phyloP scores from a whole-genome alignment of 2,329 filamentous ascomycete genomes.

The Scedosporium minutisporum region DNA sequence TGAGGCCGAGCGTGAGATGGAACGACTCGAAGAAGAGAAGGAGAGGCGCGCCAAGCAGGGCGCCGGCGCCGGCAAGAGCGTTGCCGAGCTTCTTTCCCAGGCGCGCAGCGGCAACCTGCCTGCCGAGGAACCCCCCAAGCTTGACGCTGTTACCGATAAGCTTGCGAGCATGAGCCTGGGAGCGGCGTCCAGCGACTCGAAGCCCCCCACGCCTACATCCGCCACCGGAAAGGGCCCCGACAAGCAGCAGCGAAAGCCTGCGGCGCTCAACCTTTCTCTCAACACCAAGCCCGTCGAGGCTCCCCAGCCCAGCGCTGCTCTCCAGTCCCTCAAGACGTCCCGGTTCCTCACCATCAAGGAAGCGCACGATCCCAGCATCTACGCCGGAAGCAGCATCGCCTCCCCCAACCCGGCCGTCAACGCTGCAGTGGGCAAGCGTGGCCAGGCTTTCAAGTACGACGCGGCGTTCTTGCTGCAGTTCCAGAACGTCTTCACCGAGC shows the following conservation, averaged over 20 bases:
- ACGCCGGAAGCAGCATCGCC: slow-evolving; percentile 46
- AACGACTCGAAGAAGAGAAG: slow-evolving; percentile 61
- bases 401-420: slow-evolving; percentile 93
- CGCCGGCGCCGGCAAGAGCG: slow-evolving; percentile 36
- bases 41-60: slow-evolving; percentile 48
- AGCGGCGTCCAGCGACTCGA: slow-evolving; percentile 21
- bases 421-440: slow-evolving; percentile 66
- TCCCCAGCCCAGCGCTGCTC: slow-evolving; percentile 83
- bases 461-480: slow-evolving; percentile 93
- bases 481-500: slow-evolving; percentile 91
- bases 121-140: slow-evolving; percentile 6
- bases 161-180: slow-evolving; percentile 41
- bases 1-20: slow-evolving; percentile 64
- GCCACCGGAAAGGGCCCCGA: slow-evolving; percentile 40
- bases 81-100: slow-evolving; percentile 37
- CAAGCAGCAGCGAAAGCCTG: slow-evolving; percentile 65
- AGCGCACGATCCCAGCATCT: neutral
- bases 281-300: slow-evolving; percentile 83
- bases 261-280: slow-evolving; percentile 74
- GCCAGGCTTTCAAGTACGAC: slow-evolving; percentile 85
- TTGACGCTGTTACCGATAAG: slow-evolving; percentile 35
- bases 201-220: slow-evolving; percentile 30
- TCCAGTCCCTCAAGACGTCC: slow-evolving; percentile 86
- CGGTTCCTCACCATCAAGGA: slow-evolving; percentile 73
- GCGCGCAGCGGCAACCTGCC: neutral